These are phyloP conservation scores for Thermomucor indicae-seudaticae DNA, from an alignment of 371 early-diverging fungal genomes.

Conservation along the genomic window DNA sequence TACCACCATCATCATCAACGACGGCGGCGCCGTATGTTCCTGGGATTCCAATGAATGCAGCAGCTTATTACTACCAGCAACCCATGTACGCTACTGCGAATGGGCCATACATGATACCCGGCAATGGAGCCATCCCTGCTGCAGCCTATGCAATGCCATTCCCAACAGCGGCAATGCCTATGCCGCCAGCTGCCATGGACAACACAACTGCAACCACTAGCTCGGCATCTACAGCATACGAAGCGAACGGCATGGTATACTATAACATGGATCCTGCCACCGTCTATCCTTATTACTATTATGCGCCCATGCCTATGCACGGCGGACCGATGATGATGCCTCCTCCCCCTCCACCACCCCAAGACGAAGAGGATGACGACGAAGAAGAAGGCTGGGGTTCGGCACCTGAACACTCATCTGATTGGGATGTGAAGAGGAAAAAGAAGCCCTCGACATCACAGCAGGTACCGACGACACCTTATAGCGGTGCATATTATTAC, in stretches of 20 bases:
- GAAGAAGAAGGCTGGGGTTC: slow-evolving; percentile 14
- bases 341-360: neutral
- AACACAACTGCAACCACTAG: neutral
- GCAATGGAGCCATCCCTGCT: too few species aligned
- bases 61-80: neutral
- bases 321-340: slow-evolving; percentile 5
- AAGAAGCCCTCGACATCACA: too few species aligned
- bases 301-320: slow-evolving; percentile 10
- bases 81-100: too few species aligned
- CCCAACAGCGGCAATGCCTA: slow-evolving; percentile 9
- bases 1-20: neutral
- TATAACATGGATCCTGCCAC: slow-evolving; percentile 28
- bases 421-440: slow-evolving; percentile 1
- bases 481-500: slow-evolving; percentile 2
- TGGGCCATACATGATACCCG: too few species aligned
- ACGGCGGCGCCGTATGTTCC: slow-evolving; percentile 3
- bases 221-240: slow-evolving; percentile 17
- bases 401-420: neutral
- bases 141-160: slow-evolving; percentile 14
- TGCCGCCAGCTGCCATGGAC: neutral
- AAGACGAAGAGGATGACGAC: neutral
- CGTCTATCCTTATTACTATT: slow-evolving; percentile 25
- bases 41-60: neutral
- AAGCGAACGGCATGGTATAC: slow-evolving; percentile 41
- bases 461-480: too few species aligned